Evolutionary conservation across 2,329 filamentous ascomycete species (phyloP).

Genomic region (Myrmaecium sp.): DNA sequence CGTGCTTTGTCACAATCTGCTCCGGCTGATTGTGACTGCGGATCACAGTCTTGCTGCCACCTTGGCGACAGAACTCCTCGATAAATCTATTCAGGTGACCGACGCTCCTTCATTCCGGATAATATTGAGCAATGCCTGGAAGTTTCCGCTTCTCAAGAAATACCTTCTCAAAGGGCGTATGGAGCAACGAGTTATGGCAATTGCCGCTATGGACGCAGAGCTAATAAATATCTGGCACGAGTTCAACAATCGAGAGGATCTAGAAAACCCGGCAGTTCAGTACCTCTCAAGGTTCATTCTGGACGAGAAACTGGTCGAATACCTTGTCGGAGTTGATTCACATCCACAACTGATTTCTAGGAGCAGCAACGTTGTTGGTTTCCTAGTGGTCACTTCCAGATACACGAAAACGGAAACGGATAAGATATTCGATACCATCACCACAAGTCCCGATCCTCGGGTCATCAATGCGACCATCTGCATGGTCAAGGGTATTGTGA

Average conservation of each 20-base stretch:
- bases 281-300: slow-evolving; percentile 56
- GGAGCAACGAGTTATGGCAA: slow-evolving; percentile 70
- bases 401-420: slow-evolving; percentile 61
- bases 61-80: too few species aligned
- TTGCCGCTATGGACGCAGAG: slow-evolving; percentile 54
- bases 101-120: too few species aligned
- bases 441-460: slow-evolving; percentile 64
- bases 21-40: too few species aligned
- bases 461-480: slow-evolving; percentile 64
- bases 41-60: too few species aligned
- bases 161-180: slow-evolving; percentile 75
- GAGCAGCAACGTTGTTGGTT: slow-evolving; percentile 71
- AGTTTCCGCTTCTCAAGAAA: slow-evolving; percentile 49
- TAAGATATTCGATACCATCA: slow-evolving; percentile 68
- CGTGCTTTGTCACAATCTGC: too few species aligned
- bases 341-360: slow-evolving; percentile 78
- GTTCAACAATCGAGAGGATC: slow-evolving; percentile 26
- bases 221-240: slow-evolving; percentile 43
- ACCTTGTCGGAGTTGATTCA: slow-evolving; percentile 77
- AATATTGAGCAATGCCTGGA: slow-evolving; percentile 54
- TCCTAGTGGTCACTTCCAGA: slow-evolving; percentile 61
- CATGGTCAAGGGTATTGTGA: slow-evolving; percentile 40
- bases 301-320: slow-evolving; percentile 57
- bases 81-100: too few species aligned
- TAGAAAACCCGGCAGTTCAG: slow-evolving; percentile 32